Base-by-base conservation (phyloP, 2,329 filamentous ascomycete species). In the Aspergillus luchuensis region DNA sequence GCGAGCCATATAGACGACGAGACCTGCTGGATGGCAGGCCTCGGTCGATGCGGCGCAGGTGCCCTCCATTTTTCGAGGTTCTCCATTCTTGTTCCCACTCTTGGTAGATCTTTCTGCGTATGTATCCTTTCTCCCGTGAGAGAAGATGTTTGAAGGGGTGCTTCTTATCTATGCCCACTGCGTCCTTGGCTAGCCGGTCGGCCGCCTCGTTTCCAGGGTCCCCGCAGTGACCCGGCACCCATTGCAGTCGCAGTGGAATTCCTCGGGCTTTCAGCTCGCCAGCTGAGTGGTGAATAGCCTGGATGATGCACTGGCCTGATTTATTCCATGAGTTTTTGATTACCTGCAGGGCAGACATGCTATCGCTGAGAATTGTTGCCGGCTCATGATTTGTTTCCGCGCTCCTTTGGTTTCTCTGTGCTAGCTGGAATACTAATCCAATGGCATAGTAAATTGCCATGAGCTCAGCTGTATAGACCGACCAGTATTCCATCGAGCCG, bases 301-400 rank as follows among this genome's bases (percentile, higher is more conserved):
- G 45, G 19, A 67, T 56, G 38, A 70, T 70, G 2, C 39, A 51
- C 51, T 69, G 56, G 15, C 66, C 62, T 0, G 52, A 67, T 25
- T 62, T 65, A 33, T 70, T 69, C 10, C 41, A 15, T 10, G 55
- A 4, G 39, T 60, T 69, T 36, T 45, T 38, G 23, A 66, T 65
- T 33, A 57, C 63, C 52, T 69, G 56, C 10, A 68, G 39, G 5
- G 59, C 64, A 17, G 63, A 69, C 36, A 47, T 65, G 11, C 64
- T 67, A 28, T 68, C 49, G 13, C 57, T 59, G 7, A 68, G 57
- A 49, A 69, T 65, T 19, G 54, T 67, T 41, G 50, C 63, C 15
- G 8, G 28, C 8, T 30, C 0, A 3, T 30, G 2, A 8, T 13
- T 38, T 25, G 10, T 53, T 11, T 3, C 28, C 0, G 8, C 2